Evolutionary conservation across 345 rosid genomes (phyloP).

Genomic region (Geranium rotundifolium): DNA sequence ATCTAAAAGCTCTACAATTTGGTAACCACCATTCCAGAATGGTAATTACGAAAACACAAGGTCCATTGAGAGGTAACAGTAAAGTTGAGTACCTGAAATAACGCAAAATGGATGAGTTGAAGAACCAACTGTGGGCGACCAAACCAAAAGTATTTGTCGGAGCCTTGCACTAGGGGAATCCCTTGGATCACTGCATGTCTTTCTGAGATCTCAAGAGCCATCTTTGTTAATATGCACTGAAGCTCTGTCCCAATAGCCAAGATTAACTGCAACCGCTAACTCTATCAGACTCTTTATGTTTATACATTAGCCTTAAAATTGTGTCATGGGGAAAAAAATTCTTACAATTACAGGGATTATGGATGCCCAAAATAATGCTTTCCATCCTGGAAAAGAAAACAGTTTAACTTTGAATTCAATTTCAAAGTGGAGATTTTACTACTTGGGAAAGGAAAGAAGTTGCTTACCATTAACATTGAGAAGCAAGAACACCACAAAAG

Average conservation of each 20-base stretch:
- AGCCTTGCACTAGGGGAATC: constrained; percentile 88
- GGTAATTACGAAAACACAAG: too few species aligned
- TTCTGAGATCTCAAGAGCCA: constrained; percentile 76
- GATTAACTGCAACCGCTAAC: constrained; percentile 44
- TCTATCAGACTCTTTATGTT: not conserved
- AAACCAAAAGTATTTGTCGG: constrained; percentile 77
- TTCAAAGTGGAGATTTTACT: not conserved
- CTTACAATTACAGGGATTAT: constrained; percentile 76
- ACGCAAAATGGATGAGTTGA: constrained; percentile 76
- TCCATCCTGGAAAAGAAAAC: constrained; percentile 45
- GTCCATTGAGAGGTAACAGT: not conserved
- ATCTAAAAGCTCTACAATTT: too few species aligned
- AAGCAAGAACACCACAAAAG: constrained; percentile 78
- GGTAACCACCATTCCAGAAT: too few species aligned
- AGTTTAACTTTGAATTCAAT: not conserved
- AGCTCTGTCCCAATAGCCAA: constrained; percentile 87
- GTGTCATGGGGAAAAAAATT: not conserved
- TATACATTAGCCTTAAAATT: not conserved
- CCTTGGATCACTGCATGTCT: constrained; percentile 94
- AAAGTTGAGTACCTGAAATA: constrained; percentile 59
- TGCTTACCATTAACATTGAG: constrained; percentile 62
- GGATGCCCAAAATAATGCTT: constrained; percentile 58
- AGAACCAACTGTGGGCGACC: constrained; percentile 29
- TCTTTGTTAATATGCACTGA: constrained; percentile 65
- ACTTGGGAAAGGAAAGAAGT: not conserved